phyloP scores from a whole-genome alignment of 1,284 basidiomycete genomes.

The Taiwanofungus camphoratus region DNA sequence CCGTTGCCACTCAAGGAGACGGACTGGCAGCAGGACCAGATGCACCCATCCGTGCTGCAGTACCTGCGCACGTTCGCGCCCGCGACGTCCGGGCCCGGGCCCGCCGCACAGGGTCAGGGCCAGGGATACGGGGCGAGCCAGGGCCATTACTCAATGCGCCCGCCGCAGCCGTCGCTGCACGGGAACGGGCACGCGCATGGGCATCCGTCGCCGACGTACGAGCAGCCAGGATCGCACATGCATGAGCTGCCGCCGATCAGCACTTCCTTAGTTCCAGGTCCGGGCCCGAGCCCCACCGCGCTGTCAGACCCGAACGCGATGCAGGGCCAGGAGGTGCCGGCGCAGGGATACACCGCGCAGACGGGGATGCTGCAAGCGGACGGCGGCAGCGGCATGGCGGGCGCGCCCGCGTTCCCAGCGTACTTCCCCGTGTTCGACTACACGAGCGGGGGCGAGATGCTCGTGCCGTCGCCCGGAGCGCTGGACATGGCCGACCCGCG shows the following conservation, averaged over 20 bases:
- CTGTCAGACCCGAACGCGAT: too few relatives aligned
- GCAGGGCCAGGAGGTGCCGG: too few relatives aligned
- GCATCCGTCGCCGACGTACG: conserved; percentile 9
- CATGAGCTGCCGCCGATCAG: conserved; percentile 8
- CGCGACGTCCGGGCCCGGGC: conserved; percentile 22
- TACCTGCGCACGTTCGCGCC: conserved; percentile 61
- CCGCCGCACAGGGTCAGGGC: too few relatives aligned
- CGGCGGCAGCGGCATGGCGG: conserved; percentile 15
- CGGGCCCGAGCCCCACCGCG: too few relatives aligned
- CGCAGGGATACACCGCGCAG: background rate
- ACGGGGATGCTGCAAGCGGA: conserved; percentile 20
- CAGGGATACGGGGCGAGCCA: too few relatives aligned
- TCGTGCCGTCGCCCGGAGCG: conserved; percentile 21
- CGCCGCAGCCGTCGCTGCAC: conserved; percentile 9
- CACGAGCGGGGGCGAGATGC: conserved; percentile 24
- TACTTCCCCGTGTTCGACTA: conserved; percentile 80
- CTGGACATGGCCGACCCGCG: conserved; percentile 22
- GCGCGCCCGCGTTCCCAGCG: conserved; percentile 46
- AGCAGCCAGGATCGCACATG: conserved; percentile 3
- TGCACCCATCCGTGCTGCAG: conserved; percentile 57
- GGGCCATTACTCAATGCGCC: too few relatives aligned
- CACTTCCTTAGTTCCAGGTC: conserved; percentile 3
- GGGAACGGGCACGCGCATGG: conserved; percentile 15
- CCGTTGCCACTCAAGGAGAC: conserved; percentile 29
- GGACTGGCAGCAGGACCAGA: conserved; percentile 24